Conservation (phyloP, 768 basidiomycete genomes). For the Xanthoconium stramineum region DNA sequence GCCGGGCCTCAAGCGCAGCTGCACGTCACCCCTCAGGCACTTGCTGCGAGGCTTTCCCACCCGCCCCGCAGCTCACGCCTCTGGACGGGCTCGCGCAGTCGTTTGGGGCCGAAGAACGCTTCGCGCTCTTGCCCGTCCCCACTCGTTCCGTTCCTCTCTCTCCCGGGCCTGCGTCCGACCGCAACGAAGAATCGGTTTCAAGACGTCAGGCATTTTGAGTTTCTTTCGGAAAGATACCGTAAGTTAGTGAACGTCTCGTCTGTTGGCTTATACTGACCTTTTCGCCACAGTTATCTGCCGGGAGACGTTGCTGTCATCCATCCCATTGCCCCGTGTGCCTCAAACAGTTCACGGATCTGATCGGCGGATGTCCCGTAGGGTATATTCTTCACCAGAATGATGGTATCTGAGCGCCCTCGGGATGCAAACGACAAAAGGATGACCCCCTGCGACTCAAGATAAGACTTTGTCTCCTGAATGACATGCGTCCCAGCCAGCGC, state of each 20-base stretch:
- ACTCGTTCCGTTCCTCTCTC: too few species aligned
- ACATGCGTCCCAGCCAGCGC: constrained; percentile 96
- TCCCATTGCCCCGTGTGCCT: constrained; percentile 72
- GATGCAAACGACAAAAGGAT: constrained; percentile 56
- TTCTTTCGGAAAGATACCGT: constrained; percentile 63
- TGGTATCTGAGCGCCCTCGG: constrained; percentile 64
- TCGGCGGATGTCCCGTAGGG: constrained; percentile 81
- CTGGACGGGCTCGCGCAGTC: too few species aligned
- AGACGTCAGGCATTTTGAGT: constrained; percentile 87
- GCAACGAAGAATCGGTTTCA: constrained; percentile 92
- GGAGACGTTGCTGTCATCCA: constrained; percentile 83
- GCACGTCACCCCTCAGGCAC: too few species aligned
- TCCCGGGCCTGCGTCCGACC: too few species aligned
- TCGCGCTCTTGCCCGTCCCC: too few species aligned
- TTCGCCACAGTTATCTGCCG: constrained; percentile 56
- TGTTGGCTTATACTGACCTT: not conserved
- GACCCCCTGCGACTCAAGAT: constrained; percentile 77
- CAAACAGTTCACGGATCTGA: constrained; percentile 79
- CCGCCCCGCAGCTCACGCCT: too few species aligned
- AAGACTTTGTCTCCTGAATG: constrained; percentile 91
- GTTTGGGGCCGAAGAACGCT: too few species aligned
- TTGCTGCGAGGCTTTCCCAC: too few species aligned
- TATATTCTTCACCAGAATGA: constrained; percentile 93
- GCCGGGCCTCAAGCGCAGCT: too few species aligned
- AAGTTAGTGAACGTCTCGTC: constrained; percentile 41